Percentiles rank a stretch among this genome's conserved stretches.
Evolutionary conservation across 2,329 filamentous ascomycete species (phyloP).

Genomic region (Dactylellina haptotyla): DNA sequence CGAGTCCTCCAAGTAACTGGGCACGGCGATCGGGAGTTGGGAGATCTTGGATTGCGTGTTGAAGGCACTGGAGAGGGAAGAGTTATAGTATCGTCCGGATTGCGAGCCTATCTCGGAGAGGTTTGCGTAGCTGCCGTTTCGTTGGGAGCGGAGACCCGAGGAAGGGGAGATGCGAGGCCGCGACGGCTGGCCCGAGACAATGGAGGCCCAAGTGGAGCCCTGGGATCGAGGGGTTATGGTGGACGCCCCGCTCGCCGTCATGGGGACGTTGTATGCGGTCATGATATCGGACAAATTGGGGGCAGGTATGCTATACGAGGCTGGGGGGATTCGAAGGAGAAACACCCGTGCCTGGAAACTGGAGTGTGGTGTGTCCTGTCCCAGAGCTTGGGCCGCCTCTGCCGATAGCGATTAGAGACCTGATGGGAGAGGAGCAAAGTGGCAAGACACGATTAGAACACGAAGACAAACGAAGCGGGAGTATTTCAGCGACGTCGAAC

Average conservation of each 20-base stretch:
- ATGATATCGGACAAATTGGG: neutral
- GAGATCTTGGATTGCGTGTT: conserved; percentile 48
- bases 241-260: conserved; percentile 8
- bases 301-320: neutral
- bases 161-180: conserved; percentile 43
- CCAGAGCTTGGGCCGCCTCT: conserved; percentile 21
- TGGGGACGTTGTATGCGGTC: conserved; percentile 13
- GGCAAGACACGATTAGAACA: neutral
- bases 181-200: conserved; percentile 48
- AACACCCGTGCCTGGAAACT: too few species aligned
- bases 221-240: conserved; percentile 30
- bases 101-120: conserved; percentile 45
- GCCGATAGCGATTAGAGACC: conserved; percentile 15
- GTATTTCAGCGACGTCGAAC: neutral
- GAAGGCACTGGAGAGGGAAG: conserved; percentile 37
- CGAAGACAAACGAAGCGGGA: neutral
- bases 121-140: conserved; percentile 49
- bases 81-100: conserved; percentile 43
- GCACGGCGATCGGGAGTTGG: conserved; percentile 55
- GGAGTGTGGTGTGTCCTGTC: conserved; percentile 11
- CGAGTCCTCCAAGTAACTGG: conserved; percentile 58
- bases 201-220: conserved; percentile 46
- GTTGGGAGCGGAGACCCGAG: conserved; percentile 36
- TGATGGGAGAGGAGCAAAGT: neutral
- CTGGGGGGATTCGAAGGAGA: neutral